phyloP scores from a whole-genome alignment of 306 rosid species.

The Carpinus fangiana region DNA sequence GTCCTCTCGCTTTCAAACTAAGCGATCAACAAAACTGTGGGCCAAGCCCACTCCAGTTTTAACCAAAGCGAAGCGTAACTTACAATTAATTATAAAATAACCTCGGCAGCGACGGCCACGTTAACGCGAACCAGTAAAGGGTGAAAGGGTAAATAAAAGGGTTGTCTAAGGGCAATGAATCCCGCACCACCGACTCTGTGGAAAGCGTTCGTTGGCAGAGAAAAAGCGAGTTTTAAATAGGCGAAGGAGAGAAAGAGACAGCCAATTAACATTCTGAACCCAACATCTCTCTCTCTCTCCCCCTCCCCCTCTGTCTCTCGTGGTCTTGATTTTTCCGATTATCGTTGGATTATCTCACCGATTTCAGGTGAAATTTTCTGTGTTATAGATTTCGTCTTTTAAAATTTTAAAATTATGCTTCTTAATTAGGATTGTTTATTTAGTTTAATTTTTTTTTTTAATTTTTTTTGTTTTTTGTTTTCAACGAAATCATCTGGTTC shows the following conservation, averaged over 20 bases:
- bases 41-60: not conserved
- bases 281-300: constrained; percentile 9
- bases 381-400: not conserved
- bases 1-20: not conserved
- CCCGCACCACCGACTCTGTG: constrained; percentile 31
- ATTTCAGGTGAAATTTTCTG: constrained; percentile 27
- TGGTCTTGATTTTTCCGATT: not conserved
- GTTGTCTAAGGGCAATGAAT: constrained; percentile 1
- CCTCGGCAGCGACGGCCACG: too few species aligned
- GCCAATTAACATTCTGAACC: constrained; percentile 1
- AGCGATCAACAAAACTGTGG: not conserved
- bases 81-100: too few species aligned
- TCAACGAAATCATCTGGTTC: constrained; percentile 21
- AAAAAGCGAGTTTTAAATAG: constrained; percentile 23
- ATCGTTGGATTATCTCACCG: constrained; percentile 19
- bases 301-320: not conserved
- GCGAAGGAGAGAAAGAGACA: not conserved
- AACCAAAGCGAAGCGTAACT: not conserved
- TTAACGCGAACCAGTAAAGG: too few species aligned
- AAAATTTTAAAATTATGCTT: not conserved
- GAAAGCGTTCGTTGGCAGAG: constrained; percentile 29
- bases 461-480: not conserved
- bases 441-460: not conserved
- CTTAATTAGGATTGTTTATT: not conserved
- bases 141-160: not conserved